Conservation (phyloP, 345 rosid species). For the Diplotaxis tenuifolia region DNA sequence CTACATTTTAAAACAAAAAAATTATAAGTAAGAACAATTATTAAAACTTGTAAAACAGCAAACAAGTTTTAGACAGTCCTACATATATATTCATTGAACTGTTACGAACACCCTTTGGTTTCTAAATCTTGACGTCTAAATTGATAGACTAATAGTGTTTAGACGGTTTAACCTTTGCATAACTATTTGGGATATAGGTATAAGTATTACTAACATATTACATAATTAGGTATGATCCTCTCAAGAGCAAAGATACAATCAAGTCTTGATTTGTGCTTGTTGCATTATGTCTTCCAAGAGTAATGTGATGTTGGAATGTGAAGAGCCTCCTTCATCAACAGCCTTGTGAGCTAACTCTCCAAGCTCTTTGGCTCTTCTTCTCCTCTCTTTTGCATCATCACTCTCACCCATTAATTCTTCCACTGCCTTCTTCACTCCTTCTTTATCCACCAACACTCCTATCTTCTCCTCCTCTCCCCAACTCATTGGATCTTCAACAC, state of each 20-base stretch:
- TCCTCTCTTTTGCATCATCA: slow-evolving; percentile 41
- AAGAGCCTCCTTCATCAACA: slow-evolving; percentile 54
- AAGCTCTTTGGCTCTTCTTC: slow-evolving; percentile 37
- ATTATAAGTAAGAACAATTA: too few relatives aligned
- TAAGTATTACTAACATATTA: too few relatives aligned
- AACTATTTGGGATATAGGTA: too few relatives aligned
- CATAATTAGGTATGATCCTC: too few relatives aligned
- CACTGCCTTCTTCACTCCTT: slow-evolving; percentile 40
- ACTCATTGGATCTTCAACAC: slow-evolving; percentile 36
- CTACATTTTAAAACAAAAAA: not conserved
- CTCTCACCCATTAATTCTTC: slow-evolving; percentile 45
- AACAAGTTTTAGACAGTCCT: not conserved
- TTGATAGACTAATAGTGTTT: too few relatives aligned
- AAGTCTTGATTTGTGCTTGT: not conserved
- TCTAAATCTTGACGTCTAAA: too few relatives aligned
- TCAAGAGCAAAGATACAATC: not conserved
- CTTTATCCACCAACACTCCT: slow-evolving; percentile 44
- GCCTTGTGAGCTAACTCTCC: slow-evolving; percentile 40
- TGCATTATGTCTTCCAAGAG: slow-evolving; percentile 38
- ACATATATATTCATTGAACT: not conserved
- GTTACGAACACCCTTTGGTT: too few relatives aligned
- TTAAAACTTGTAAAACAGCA: not conserved
- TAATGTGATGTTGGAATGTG: slow-evolving; percentile 36
- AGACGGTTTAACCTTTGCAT: too few relatives aligned
- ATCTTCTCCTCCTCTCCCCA: slow-evolving; percentile 55